Base-by-base conservation (phyloP, 108 stramenopile genomes). In the Fistulifera pelliculosa region DNA sequence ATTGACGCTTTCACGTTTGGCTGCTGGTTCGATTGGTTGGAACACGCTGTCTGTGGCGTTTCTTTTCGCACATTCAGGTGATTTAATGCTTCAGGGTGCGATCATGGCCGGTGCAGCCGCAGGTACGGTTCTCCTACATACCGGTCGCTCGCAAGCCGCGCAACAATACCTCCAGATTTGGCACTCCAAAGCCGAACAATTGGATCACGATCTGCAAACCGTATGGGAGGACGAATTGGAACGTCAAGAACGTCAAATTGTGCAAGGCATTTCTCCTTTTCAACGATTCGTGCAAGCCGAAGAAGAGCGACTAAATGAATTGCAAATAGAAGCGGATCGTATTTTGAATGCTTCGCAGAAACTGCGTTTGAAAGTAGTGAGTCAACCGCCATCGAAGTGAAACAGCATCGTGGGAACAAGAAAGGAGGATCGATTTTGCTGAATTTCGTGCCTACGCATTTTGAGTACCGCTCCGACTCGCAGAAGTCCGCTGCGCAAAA, bases 261-360 rank as follows among this genome's bases (percentile, higher is more conserved):
- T 73, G 10, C 76, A 80, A 55, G 74, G 81, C 0, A 67, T 87
- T 5, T 48, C 71, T 22, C 85, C 85, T 12, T 87, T 80, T 55
- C 75, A 79, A 8, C 53, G 85, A 35, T 83, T 61, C 41, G 85
- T 87, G 5, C 55, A 70, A 38, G 71, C 71, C 10, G 81, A 83
- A 57, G 55, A 64, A 27, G 62, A 75, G 24, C 66, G 74, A 27
- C 53, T 83, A 14, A 47, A 63, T 14, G 54, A 56, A 15, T 56
- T 87, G 27, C 19, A 51, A 40, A 70, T 56, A 10, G 52, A 80
- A 50, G 31, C 31, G 31, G 31, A 35, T 6, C 3, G 31, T 35
- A 35, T 35, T 35, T 35, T 35, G 8, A 3, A 35, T 35, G 31
- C 31, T 35, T 35, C 31, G 8, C 31, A 35, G 31, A 35, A 35